A percentile compares a stretch with the other conserved stretches of the same genome.
Evolutionary conservation across 345 rosid genomes (phyloP).

Genomic region (Syzygium grande): DNA sequence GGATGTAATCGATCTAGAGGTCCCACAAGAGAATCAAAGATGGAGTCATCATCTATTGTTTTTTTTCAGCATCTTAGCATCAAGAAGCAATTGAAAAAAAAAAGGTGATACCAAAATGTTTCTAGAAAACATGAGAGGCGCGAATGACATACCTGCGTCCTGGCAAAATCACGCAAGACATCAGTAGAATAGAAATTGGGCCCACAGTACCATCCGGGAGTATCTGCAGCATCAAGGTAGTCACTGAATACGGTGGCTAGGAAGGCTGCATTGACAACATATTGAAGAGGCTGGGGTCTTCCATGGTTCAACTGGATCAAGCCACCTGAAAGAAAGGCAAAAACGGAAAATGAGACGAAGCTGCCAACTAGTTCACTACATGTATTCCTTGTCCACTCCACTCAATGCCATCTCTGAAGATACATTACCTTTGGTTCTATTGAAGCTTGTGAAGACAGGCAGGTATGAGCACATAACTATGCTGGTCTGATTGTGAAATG

Average conservation of each 20-base stretch:
- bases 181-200: conserved; percentile 72
- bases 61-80: neutral
- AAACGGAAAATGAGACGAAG: conserved; percentile 1
- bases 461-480: conserved; percentile 33
- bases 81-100: neutral
- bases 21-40: neutral
- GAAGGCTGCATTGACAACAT: conserved; percentile 87
- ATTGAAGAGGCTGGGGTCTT: conserved; percentile 93
- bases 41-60: neutral
- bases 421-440: conserved; percentile 11
- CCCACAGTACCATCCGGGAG: conserved; percentile 98
- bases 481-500: conserved; percentile 87
- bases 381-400: neutral
- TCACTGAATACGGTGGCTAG: conserved; percentile 74
- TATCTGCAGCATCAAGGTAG: conserved; percentile 93
- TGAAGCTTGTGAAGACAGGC: conserved; percentile 10
- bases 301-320: conserved; percentile 88
- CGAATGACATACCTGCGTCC: conserved; percentile 50
- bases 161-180: conserved; percentile 72
- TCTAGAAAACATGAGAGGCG: neutral
- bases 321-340: conserved; percentile 48
- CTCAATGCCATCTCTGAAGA: neutral
- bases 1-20: conserved; percentile 76
- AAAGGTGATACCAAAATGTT: neutral
- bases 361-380: neutral